Conservation (phyloP, 805 yeast species). For the Pichia deserticola region DNA sequence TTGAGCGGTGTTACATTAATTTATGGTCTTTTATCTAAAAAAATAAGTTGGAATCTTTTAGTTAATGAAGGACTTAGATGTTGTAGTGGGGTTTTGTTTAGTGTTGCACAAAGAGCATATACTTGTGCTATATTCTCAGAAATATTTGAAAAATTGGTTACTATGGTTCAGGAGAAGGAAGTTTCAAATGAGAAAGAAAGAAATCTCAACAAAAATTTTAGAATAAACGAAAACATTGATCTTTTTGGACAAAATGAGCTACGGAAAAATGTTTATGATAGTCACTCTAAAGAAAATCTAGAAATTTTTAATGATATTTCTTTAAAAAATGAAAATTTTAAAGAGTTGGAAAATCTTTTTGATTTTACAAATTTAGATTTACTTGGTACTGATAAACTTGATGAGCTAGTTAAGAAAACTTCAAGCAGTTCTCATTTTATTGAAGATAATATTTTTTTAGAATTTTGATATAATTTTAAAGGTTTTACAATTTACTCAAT, state of each 20-base stretch:
- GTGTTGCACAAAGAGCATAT: conserved; percentile 15
- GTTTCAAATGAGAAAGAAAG: conserved; percentile 1
- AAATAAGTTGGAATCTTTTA: conserved; percentile 11
- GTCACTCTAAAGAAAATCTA: conserved; percentile 5
- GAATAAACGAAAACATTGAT: background rate
- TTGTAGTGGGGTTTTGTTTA: conserved; percentile 13
- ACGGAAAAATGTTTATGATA: background rate
- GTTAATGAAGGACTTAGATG: conserved; percentile 11
- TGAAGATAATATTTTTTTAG: background rate
- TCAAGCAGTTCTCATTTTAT: background rate
- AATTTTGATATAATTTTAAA: too few species aligned
- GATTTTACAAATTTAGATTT: conserved; percentile 10
- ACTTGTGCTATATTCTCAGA: conserved; percentile 12
- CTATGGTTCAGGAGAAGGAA: conserved; percentile 1
- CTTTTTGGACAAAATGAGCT: conserved; percentile 4
- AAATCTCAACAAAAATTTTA: background rate
- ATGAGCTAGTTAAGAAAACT: conserved; percentile 6
- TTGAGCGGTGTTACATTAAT: conserved; percentile 14
- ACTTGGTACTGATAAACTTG: conserved; percentile 8
- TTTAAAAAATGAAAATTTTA: background rate
- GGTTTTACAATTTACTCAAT: too few species aligned
- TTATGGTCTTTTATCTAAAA: conserved; percentile 14
- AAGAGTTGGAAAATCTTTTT: conserved; percentile 8
- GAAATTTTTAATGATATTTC: conserved; percentile 9
- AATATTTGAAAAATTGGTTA: conserved; percentile 14